Conservation (phyloP, 225 moss, liverwort and hornwort genomes). For the Takakia lepidozioides region DNA sequence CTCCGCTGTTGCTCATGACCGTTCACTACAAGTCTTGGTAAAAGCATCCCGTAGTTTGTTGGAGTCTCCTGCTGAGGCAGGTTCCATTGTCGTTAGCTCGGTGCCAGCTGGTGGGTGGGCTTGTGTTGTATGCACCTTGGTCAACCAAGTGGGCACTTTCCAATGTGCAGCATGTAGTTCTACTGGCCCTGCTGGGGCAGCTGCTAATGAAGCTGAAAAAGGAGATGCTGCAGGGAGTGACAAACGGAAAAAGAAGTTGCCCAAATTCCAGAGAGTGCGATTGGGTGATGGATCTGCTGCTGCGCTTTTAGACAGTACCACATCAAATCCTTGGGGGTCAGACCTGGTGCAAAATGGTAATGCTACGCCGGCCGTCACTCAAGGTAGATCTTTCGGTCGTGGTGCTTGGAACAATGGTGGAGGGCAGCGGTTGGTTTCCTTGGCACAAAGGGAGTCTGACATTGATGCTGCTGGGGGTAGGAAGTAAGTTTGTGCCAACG, state of each 20-base stretch:
- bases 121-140: slow-evolving; percentile 52
- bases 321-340: slow-evolving; percentile 55
- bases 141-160: slow-evolving; percentile 25
- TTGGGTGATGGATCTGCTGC: slow-evolving; percentile 83
- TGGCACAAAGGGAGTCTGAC: slow-evolving; percentile 35
- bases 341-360: slow-evolving; percentile 27
- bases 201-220: slow-evolving; percentile 27
- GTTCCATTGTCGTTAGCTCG: slow-evolving; percentile 11
- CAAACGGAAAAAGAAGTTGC: slow-evolving; percentile 74
- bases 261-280: slow-evolving; percentile 89
- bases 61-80: slow-evolving; percentile 14
- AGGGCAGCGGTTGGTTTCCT: slow-evolving; percentile 64
- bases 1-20: slow-evolving; percentile 23
- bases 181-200: slow-evolving; percentile 27
- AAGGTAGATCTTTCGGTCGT: slow-evolving; percentile 40
- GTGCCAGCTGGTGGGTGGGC: slow-evolving; percentile 34
- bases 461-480: slow-evolving; percentile 32
- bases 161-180: slow-evolving; percentile 48
- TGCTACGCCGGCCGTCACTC: slow-evolving; percentile 22
- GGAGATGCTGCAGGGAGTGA: slow-evolving; percentile 39
- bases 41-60: slow-evolving; percentile 27
- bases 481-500: slow-evolving; percentile 6
- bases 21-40: slow-evolving; percentile 77
- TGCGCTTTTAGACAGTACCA: slow-evolving; percentile 45
- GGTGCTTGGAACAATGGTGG: slow-evolving; percentile 97